A percentile compares a stretch with the other conserved stretches of the same genome.
Evolutionary conservation across 2,329 filamentous ascomycete species (phyloP).

Genomic region (Paecilomyces sp.): DNA sequence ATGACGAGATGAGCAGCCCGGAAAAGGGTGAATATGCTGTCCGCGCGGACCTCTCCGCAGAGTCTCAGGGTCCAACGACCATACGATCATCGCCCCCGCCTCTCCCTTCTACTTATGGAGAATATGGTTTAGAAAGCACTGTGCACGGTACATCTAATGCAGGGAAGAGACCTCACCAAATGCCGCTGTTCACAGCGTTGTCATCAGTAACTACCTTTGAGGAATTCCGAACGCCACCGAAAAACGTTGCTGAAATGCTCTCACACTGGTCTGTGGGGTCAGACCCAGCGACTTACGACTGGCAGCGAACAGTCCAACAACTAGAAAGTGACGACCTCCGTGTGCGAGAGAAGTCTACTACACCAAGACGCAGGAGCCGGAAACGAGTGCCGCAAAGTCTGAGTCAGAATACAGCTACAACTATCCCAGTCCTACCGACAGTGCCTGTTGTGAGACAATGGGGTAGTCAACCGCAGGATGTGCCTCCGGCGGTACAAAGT

Average conservation of each 20-base stretch:
- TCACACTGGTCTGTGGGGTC: slow-evolving; percentile 28
- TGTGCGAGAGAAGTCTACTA: slow-evolving; percentile 6
- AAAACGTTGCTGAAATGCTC: slow-evolving; percentile 20
- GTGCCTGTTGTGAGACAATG: slow-evolving; percentile 17
- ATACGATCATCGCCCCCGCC: background rate
- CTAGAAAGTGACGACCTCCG: slow-evolving; percentile 15
- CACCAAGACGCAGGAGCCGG: slow-evolving; percentile 15
- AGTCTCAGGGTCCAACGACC: background rate
- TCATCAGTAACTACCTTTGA: slow-evolving; percentile 24
- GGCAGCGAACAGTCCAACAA: slow-evolving; percentile 17
- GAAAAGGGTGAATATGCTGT: background rate
- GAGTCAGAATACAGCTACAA: slow-evolving; percentile 8
- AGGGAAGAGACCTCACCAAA: background rate
- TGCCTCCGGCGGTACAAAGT: slow-evolving; percentile 16
- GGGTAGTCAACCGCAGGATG: slow-evolving; percentile 25
- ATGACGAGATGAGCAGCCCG: background rate
- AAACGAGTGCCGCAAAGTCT: slow-evolving; percentile 18
- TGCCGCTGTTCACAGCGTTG: slow-evolving; percentile 13
- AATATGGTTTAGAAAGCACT: background rate
- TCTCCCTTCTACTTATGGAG: background rate
- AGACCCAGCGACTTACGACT: slow-evolving; percentile 27
- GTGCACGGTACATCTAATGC: background rate
- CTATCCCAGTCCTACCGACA: slow-evolving; percentile 17
- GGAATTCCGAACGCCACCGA: slow-evolving; percentile 11
- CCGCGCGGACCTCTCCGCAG: background rate